These are phyloP conservation scores for Letharia lupina DNA, from an alignment of 495 filamentous ascomycete genomes.

Conservation along the genomic window DNA sequence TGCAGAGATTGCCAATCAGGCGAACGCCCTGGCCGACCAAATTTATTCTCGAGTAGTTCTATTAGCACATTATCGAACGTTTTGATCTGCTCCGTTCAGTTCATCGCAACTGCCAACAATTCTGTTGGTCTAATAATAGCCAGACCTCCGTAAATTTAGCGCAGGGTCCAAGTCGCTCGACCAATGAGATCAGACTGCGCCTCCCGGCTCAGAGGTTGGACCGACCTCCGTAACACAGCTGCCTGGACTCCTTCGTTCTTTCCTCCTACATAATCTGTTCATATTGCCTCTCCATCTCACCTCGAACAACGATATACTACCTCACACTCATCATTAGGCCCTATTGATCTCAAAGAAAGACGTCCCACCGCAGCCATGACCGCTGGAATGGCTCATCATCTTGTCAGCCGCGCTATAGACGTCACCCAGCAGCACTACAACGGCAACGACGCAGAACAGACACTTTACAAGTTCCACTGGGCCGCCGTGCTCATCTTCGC, in stretches of 20 bases:
- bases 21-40: no score
- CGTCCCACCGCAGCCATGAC: slow-evolving; percentile 16
- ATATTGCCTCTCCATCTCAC: neutral
- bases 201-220: no score
- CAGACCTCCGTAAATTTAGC: no score
- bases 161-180: no score
- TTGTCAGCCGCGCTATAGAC: slow-evolving; percentile 24
- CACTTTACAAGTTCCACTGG: slow-evolving; percentile 10
- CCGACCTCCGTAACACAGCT: neutral
- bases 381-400: slow-evolving; percentile 19
- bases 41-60: no score
- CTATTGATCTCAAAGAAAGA: neutral
- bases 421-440: slow-evolving; percentile 22
- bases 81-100: no score
- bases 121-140: no score
- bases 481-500: slow-evolving; percentile 17
- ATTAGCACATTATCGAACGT: no score
- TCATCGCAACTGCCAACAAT: no score
- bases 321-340: neutral
- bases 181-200: no score
- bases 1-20: no score
- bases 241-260: neutral
- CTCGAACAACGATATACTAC: no score
- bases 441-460: slow-evolving; percentile 6
- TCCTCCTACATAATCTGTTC: neutral